Percentiles rank a stretch among this genome's conserved stretches.
Conservation (phyloP, 2,329 filamentous ascomycete genomes). For the Blastomyces emzantsi region DNA sequence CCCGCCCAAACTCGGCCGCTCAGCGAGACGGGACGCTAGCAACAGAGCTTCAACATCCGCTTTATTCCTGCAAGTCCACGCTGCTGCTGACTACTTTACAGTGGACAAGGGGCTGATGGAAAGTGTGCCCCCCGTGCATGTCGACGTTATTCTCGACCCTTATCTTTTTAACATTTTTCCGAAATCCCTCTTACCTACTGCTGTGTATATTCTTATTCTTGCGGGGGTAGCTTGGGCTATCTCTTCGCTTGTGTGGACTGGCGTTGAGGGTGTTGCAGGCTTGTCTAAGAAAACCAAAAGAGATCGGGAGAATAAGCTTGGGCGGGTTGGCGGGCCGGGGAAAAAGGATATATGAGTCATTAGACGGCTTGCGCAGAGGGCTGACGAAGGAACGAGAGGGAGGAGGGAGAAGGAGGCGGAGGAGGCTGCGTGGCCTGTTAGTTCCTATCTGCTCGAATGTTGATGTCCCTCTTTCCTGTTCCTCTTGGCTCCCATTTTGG, state of each 20-base stretch:
- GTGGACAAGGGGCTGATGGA: constrained; percentile 66
- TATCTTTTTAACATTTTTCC: constrained; percentile 74
- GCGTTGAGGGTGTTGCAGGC: constrained; percentile 1
- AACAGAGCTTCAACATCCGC: constrained; percentile 21
- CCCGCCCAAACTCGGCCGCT: constrained; percentile 5
- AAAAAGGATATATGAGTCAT: constrained; percentile 3
- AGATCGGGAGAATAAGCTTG: not conserved
- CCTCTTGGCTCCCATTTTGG: not conserved
- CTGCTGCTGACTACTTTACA: constrained; percentile 79
- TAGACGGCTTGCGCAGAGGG: not conserved
- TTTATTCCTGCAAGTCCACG: constrained; percentile 63
- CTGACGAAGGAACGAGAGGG: not conserved
- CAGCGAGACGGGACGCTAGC: not conserved
- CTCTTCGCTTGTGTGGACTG: constrained; percentile 37
- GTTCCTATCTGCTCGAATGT: not conserved
- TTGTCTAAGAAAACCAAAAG: not conserved
- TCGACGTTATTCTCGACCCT: constrained; percentile 78
- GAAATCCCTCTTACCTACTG: constrained; percentile 63
- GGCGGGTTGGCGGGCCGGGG: not conserved
- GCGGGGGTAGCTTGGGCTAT: constrained; percentile 46
- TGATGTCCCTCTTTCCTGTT: not conserved
- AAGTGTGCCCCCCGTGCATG: constrained; percentile 60
- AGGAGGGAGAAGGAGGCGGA: not conserved
- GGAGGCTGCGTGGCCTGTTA: not conserved
- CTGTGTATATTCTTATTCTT: constrained; percentile 57